phyloP scores from a whole-genome alignment of 2,329 filamentous ascomycete genomes.

The Fusarium acutatum region DNA sequence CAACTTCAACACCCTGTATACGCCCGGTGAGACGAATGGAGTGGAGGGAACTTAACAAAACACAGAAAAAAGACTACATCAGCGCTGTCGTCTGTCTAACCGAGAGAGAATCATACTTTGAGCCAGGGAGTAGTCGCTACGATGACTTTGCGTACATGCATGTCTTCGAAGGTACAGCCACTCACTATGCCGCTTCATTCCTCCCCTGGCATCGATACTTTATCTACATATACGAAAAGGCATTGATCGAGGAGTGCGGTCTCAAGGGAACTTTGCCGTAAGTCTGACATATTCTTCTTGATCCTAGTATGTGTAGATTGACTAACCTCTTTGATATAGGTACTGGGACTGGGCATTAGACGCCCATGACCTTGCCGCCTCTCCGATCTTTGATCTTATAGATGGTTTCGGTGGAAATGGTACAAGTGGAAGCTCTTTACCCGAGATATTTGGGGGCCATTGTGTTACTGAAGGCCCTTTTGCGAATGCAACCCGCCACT shows the following conservation, averaged over 20 bases:
- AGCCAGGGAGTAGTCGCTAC: neutral
- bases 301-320: fast-evolving
- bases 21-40: neutral
- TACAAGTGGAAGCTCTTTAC: neutral
- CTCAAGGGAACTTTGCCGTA: neutral
- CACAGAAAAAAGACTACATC: neutral
- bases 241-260: neutral
- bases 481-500: neutral
- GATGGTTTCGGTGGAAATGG: neutral
- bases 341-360: neutral
- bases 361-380: neutral
- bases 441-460: neutral
- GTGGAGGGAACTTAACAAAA: neutral
- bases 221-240: neutral
- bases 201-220: neutral
- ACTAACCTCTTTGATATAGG: neutral
- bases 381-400: neutral
- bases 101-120: neutral
- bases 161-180: neutral
- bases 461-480: neutral
- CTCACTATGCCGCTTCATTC: neutral
- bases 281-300: neutral
- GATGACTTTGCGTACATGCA: neutral
- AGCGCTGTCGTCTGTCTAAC: neutral
- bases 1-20: neutral